Evolutionary conservation across 345 rosid species (phyloP).

Genomic region (Cardiospermum halicacabum): DNA sequence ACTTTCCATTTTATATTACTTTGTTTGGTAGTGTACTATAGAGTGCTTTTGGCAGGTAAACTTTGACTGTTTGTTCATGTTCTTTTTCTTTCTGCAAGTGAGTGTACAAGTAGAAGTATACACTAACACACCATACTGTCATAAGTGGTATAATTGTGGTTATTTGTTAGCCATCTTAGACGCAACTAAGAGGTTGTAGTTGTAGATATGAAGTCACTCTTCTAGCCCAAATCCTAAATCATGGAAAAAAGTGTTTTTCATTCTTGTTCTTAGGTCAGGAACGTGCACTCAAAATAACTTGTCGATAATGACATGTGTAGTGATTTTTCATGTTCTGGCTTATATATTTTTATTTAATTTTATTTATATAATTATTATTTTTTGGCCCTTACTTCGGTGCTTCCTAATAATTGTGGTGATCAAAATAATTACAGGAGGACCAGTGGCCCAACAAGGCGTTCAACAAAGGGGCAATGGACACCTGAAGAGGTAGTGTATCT

Average conservation of each 20-base stretch:
- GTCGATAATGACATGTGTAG: not conserved
- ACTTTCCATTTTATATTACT: not conserved
- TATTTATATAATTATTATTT: conserved; percentile 17
- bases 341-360: not conserved
- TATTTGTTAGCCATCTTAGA: no score
- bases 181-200: no score
- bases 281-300: conserved; percentile 1
- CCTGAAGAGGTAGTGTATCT: conserved; percentile 84
- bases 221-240: no score
- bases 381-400: no score
- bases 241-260: no score
- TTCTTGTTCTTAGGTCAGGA: not conserved
- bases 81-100: not conserved
- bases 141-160: no score
- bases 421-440: conserved; percentile 52
- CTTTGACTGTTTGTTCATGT: not conserved
- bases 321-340: not conserved
- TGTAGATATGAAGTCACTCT: no score
- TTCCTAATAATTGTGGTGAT: not conserved
- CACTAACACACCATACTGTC: no score
- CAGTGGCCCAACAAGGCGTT: conserved; percentile 95
- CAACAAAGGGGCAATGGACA: conserved; percentile 98
- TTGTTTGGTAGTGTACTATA: not conserved
- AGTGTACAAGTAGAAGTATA: no score
- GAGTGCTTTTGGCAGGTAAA: not conserved